A percentile compares a stretch with the other conserved stretches of the same genome.
Evolutionary conservation across 2,329 filamentous ascomycete species (phyloP).

Genomic region (Talaromyces atroroseus): DNA sequence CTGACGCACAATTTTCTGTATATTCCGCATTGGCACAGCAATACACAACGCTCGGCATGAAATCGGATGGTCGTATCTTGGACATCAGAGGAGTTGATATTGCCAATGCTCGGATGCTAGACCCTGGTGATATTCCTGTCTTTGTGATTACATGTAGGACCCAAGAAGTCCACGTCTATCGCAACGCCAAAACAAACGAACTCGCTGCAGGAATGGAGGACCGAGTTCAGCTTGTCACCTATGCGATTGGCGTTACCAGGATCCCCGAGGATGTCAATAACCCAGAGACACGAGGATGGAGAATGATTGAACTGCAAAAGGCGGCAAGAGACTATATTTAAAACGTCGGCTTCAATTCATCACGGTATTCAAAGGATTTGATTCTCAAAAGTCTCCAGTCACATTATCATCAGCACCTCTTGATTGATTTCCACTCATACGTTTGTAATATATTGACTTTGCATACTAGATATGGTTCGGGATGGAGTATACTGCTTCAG

Average conservation of each 20-base stretch:
- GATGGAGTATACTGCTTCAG: conserved; percentile 21
- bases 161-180: conserved; percentile 96
- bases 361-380: not conserved
- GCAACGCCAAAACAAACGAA: conserved; percentile 81
- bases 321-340: conserved; percentile 84
- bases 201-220: conserved; percentile 97
- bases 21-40: conserved; percentile 97
- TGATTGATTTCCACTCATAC: conserved; percentile 20
- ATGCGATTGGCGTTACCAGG: conserved; percentile 92
- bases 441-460: conserved; percentile 37
- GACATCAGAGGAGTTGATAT: conserved; percentile 92
- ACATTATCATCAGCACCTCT: conserved; percentile 4
- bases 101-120: conserved; percentile 42
- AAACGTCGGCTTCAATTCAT: conserved; percentile 22
- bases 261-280: conserved; percentile 95
- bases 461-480: conserved; percentile 33
- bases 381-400: not conserved
- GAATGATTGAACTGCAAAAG: conserved; percentile 97
- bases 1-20: conserved; percentile 90
- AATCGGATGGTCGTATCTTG: conserved; percentile 89
- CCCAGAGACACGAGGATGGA: conserved; percentile 93
- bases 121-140: conserved; percentile 61
- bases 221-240: conserved; percentile 95
- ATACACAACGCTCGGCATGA: conserved; percentile 86
- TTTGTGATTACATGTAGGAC: conserved; percentile 96